Evolutionary conservation across 2,329 filamentous ascomycete species (phyloP).

Genomic region (Pestalotiopsis sp.): DNA sequence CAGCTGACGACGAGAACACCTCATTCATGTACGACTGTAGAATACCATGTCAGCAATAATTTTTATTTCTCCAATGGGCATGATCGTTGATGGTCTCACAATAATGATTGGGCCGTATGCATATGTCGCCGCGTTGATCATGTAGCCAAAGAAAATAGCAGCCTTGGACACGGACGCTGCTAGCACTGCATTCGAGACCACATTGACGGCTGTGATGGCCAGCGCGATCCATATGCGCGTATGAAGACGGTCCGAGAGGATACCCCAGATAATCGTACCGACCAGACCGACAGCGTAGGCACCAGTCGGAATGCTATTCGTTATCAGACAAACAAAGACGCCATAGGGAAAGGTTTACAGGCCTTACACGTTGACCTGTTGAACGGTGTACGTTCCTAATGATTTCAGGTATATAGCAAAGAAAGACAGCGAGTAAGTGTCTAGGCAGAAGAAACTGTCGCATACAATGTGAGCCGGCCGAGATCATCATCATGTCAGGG

Average conservation of each 20-base stretch:
- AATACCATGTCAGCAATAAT: neutral
- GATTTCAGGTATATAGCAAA: constrained; percentile 6
- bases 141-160: constrained; percentile 7
- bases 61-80: neutral
- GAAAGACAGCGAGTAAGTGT: constrained; percentile 1
- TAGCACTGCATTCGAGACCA: constrained; percentile 2
- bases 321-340: neutral
- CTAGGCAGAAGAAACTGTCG: constrained; percentile 5
- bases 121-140: constrained; percentile 4
- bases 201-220: neutral
- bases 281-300: constrained; percentile 1
- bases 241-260: neutral
- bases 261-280: neutral
- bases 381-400: neutral
- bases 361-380: constrained; percentile 5
- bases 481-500: neutral
- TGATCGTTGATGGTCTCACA: neutral
- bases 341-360: too few species aligned
- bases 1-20: neutral
- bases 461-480: neutral
- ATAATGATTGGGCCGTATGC: constrained; percentile 3
- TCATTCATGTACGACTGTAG: constrained; percentile 4
- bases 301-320: constrained; percentile 1
- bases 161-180: neutral
- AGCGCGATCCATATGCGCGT: constrained; percentile 2